Base-by-base conservation (phyloP, 768 basidiomycete genomes). In the Lentinus tigrinus region DNA sequence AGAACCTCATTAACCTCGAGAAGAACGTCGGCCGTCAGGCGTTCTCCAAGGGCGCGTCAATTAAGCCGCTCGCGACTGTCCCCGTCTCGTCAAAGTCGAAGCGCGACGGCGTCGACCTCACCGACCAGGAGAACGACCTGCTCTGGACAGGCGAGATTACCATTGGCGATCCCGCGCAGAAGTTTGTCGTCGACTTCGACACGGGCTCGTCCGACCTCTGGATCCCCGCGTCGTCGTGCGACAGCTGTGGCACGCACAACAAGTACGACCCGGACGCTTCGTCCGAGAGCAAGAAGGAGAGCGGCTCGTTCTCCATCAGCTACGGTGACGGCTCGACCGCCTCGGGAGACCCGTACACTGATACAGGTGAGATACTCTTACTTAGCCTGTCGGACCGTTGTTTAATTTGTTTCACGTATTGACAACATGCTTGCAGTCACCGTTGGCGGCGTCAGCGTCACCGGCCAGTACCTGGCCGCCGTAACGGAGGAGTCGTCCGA, bases 161-260 rank as follows among this genome's bases (percentile, higher is more conserved):
- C 9, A 73, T 79, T 60, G 78, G 78, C 28, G 74, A 71, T 1
- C 73, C 74, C 0, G 64, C 62, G 0, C 67, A 74, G 63, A 67
- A 58, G 10, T 71, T 74, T 64, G 66, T 68, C 9, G 64, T 79
- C 53, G 74, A 78, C 56, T 77, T 79, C 48, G 78, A 79, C 63
- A 78, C 54, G 65, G 76, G 58, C 56, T 77, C 49, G 66, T 72
- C 66, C 63, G 81, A 28, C 75, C 79, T 9, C 58, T 58, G 56
- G 54, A 24, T 61, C 14, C 47, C 44, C 13, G n/a, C 54, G 31
- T 54, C 51, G n/a, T n/a, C 47, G 8, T 65, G 64, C 61, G 13
- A 27, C 13, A 31, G 52, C 23, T 65, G 64, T 57, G 16, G 36
- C 13, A 52, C 31, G 9, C 50, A 60, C 9, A 19, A 47, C 47